Percentiles rank a stretch among this genome's conserved stretches.
Evolutionary conservation across 208 protist species (phyloP).

Genomic region (Crithidia thermophila): DNA sequence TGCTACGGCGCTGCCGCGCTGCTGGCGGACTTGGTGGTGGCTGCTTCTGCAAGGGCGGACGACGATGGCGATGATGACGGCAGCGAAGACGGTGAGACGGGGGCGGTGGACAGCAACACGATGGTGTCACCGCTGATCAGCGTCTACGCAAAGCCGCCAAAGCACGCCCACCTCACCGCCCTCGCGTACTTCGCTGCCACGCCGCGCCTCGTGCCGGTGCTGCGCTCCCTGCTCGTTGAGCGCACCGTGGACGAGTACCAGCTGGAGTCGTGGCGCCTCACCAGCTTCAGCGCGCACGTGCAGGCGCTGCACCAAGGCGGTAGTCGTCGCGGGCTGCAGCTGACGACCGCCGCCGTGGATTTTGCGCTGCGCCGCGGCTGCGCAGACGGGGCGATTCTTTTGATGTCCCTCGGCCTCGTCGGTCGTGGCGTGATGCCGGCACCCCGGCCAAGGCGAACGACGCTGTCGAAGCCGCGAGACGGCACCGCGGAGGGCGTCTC

Average conservation of each 20-base stretch:
- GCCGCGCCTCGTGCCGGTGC: conserved; percentile 34
- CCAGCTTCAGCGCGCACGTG: conserved; percentile 23
- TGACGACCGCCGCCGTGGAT: conserved; percentile 49
- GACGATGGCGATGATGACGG: background rate
- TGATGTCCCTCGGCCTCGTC: conserved; percentile 53
- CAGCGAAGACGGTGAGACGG: background rate
- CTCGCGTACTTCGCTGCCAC: conserved; percentile 57
- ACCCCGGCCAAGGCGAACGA: conserved; percentile 3
- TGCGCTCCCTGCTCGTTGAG: conserved; percentile 54
- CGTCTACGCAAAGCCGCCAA: conserved; percentile 5
- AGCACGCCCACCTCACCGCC: conserved; percentile 38
- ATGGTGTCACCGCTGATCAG: background rate
- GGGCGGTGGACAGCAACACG: background rate
- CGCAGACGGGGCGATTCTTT: conserved; percentile 54
- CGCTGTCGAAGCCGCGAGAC: background rate
- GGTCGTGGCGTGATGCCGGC: conserved; percentile 34
- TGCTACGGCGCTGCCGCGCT: conserved; percentile 62
- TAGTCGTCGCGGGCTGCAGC: conserved; percentile 16
- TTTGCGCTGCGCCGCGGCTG: conserved; percentile 53
- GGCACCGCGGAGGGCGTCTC: background rate
- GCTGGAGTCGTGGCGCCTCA: conserved; percentile 29
- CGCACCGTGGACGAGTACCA: conserved; percentile 27
- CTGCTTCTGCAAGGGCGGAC: background rate
- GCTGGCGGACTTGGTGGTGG: conserved; percentile 44
- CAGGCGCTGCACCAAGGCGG: conserved; percentile 21